phyloP scores from a whole-genome alignment of 306 rosid genomes.

The Quercus variabilis region DNA sequence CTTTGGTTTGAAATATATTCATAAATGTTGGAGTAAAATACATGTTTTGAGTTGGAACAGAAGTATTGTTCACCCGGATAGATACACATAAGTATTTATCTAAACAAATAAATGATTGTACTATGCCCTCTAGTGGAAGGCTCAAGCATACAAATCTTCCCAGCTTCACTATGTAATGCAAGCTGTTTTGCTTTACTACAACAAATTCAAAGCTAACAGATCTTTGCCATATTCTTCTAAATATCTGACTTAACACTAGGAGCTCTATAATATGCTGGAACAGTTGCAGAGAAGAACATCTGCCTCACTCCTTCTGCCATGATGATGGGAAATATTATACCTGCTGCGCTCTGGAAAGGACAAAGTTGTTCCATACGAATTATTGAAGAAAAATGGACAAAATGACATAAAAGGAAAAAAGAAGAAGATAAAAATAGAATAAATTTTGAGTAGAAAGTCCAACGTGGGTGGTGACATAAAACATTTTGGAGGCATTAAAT shows the following conservation, averaged over 20 bases:
- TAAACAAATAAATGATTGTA: background rate
- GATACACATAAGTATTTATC: background rate
- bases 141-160: background rate
- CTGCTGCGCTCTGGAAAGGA: slow-evolving; percentile 35
- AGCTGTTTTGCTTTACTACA: background rate
- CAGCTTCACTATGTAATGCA: too few species aligned
- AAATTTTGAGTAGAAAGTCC: too few species aligned
- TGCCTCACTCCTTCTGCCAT: slow-evolving; percentile 51
- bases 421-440: too few species aligned
- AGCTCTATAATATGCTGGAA: slow-evolving; percentile 31
- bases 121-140: background rate
- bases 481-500: too few species aligned
- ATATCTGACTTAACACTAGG: slow-evolving; percentile 9
- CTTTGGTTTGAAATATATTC: background rate
- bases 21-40: background rate
- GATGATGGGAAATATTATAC: slow-evolving; percentile 55
- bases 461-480: too few species aligned
- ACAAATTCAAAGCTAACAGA: background rate
- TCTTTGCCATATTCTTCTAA: background rate
- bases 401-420: too few species aligned
- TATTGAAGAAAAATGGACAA: background rate
- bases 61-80: background rate
- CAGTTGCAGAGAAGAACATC: slow-evolving; percentile 39
- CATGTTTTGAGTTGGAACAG: background rate
- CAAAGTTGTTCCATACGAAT: background rate